Evolutionary conservation across 2,329 filamentous ascomycete genomes (phyloP).

Genomic region (Fusarium xyrophilum): DNA sequence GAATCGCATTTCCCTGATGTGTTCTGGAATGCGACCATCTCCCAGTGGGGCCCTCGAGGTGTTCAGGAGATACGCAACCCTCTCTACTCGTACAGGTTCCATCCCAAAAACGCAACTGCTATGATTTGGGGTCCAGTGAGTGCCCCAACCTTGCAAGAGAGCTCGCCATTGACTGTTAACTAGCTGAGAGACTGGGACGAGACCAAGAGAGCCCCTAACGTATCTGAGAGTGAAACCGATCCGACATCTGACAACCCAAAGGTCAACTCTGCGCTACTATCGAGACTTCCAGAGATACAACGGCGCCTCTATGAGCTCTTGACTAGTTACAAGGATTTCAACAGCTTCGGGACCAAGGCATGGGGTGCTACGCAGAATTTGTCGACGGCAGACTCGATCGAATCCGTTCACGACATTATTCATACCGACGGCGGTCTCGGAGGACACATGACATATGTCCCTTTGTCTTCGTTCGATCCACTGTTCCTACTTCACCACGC

Average conservation of each 20-base stretch:
- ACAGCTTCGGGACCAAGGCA: constrained; percentile 72
- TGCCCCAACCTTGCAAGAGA: not conserved
- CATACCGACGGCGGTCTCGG: constrained; percentile 65
- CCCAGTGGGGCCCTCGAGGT: constrained; percentile 63
- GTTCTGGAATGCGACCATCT: constrained; percentile 57
- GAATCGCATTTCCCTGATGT: constrained; percentile 55
- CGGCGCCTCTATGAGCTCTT: constrained; percentile 72
- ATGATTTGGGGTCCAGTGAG: constrained; percentile 68
- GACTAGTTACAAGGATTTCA: constrained; percentile 71
- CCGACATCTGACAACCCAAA: constrained; percentile 64
- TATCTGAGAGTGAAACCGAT: constrained; percentile 37
- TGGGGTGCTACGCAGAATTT: constrained; percentile 59
- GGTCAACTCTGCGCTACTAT: constrained; percentile 55
- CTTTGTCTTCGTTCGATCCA: constrained; percentile 80
- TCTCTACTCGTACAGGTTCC: constrained; percentile 66
- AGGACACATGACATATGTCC: constrained; percentile 74
- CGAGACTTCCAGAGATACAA: constrained; percentile 61
- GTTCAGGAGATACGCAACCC: constrained; percentile 66
- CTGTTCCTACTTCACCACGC: constrained; percentile 79
- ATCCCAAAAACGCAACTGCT: constrained; percentile 63
- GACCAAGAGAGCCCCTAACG: constrained; percentile 64
- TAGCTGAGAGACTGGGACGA: constrained; percentile 66
- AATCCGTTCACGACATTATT: constrained; percentile 69
- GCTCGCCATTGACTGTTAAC: not conserved
- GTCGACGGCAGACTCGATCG: constrained; percentile 66